A percentile compares a stretch with the other conserved stretches of the same genome.
These are phyloP conservation scores for Alternaria rosae DNA, from an alignment of 2,329 filamentous ascomycete species.

Conservation along the genomic window DNA sequence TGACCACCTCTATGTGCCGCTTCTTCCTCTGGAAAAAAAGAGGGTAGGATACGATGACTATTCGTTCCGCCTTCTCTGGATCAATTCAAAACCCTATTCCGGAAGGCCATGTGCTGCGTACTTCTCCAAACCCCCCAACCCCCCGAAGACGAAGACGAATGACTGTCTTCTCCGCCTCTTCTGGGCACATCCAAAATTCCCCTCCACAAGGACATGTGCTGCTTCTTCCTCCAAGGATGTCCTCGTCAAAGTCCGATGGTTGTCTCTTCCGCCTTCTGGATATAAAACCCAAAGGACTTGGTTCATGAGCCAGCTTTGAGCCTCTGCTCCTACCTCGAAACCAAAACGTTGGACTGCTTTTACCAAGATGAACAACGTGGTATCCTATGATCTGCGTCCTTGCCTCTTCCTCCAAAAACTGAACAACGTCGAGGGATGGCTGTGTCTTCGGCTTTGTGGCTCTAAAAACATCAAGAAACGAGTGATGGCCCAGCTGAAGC, in stretches of 20 bases:
- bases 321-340: fast-evolving
- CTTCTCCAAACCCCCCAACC: no score
- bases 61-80: not conserved
- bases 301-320: not conserved
- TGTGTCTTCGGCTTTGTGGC: not conserved
- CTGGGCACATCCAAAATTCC: fast-evolving
- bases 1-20: not conserved
- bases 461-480: not conserved
- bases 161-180: not conserved
- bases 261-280: not conserved
- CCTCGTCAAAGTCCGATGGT: not conserved
- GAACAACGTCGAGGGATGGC: no score
- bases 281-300: not conserved
- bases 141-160: no score
- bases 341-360: not conserved
- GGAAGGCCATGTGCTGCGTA: no score
- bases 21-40: no score
- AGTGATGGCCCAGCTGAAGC: not conserved
- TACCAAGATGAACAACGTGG: no score
- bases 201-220: fast-evolving
- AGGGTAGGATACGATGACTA: not conserved
- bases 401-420: not conserved
- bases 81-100: no score
- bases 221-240: not conserved
- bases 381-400: not conserved